Evolutionary conservation across 2,329 filamentous ascomycete species (phyloP).

Genomic region (Rhynchosporium agropyri): DNA sequence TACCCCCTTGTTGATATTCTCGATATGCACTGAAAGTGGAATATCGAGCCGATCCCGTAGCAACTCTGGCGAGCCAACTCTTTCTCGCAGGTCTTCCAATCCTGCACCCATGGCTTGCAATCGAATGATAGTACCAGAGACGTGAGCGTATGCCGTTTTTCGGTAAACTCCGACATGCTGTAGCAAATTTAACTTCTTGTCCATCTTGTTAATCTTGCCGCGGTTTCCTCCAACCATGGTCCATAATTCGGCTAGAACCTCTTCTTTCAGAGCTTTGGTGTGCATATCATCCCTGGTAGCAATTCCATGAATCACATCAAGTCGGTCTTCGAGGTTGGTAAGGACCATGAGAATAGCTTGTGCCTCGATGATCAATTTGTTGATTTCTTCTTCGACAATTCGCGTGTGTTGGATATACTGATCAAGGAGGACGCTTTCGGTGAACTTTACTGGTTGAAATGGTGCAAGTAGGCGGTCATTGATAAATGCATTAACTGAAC

Average conservation of each 20-base stretch:
- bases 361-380: conserved; percentile 68
- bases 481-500: conserved; percentile 47
- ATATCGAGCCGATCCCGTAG: conserved; percentile 55
- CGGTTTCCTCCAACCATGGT: conserved; percentile 73
- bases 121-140: conserved; percentile 71
- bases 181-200: conserved; percentile 66
- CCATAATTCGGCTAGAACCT: conserved; percentile 72
- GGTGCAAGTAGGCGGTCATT: conserved; percentile 55
- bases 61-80: conserved; percentile 68
- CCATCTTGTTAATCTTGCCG: conserved; percentile 60
- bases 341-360: conserved; percentile 68
- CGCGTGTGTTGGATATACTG: conserved; percentile 75
- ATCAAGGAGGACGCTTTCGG: conserved; percentile 66
- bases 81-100: conserved; percentile 70
- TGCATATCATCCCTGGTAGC: conserved; percentile 64
- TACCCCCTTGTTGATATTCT: conserved; percentile 72
- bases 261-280: conserved; percentile 61
- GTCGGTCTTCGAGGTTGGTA: conserved; percentile 67
- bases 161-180: conserved; percentile 68
- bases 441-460: conserved; percentile 63
- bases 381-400: conserved; percentile 70
- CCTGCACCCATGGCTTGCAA: conserved; percentile 72
- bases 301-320: conserved; percentile 71
- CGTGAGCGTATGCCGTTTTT: conserved; percentile 65
- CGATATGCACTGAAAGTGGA: conserved; percentile 73